These are phyloP conservation scores for Silene noctiflora DNA, from an alignment of 179 eudicot genomes.

Conservation along the genomic window DNA sequence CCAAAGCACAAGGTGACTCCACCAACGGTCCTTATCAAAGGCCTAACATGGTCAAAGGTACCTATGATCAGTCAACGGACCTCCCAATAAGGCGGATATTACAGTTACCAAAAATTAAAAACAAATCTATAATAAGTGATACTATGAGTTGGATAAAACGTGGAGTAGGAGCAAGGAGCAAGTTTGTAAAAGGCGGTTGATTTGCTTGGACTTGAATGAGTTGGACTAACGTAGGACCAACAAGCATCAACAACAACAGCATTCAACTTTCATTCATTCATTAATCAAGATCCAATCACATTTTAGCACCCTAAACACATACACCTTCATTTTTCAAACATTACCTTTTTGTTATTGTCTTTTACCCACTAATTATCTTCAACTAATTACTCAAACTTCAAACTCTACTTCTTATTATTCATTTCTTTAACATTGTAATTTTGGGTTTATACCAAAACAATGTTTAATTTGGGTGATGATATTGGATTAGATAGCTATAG, in stretches of 20 bases:
- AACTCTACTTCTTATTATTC: not conserved
- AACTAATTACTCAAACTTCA: too few species aligned
- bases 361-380: too few species aligned
- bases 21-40: too few species aligned
- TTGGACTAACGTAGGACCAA: slow-evolving; percentile 17
- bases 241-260: not conserved
- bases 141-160: not conserved
- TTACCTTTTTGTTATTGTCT: too few species aligned
- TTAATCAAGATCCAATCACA: not conserved
- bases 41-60: too few species aligned
- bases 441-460: not conserved
- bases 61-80: too few species aligned
- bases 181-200: not conserved
- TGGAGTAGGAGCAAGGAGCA: slow-evolving; percentile 10
- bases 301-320: too few species aligned
- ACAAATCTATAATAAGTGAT: too few species aligned
- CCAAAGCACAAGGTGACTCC: too few species aligned
- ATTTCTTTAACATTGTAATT: not conserved
- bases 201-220: not conserved
- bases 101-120: too few species aligned
- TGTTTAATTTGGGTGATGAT: slow-evolving; percentile 43
- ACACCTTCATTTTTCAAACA: too few species aligned
- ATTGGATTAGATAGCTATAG: slow-evolving; percentile 35
- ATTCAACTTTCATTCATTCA: not conserved
- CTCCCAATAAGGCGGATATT: too few species aligned